These are phyloP conservation scores for Acanthamoeba royreba DNA, from an alignment of 208 protist genomes.

Conservation along the genomic window DNA sequence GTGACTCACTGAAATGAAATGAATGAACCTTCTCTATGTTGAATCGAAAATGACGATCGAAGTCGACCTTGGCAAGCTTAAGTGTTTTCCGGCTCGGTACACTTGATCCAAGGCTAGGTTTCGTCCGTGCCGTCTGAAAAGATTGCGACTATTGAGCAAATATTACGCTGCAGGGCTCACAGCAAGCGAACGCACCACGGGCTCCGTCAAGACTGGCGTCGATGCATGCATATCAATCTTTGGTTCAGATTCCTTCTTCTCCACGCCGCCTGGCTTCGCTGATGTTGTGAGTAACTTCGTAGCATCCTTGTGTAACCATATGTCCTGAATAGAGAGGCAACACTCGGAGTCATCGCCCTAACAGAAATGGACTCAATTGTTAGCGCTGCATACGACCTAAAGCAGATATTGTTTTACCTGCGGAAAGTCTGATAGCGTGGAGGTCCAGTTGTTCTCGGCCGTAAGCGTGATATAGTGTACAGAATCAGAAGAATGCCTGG, in stretches of 20 bases:
- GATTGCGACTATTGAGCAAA: too few relatives aligned
- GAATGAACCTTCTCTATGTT: background rate
- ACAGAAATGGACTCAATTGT: background rate
- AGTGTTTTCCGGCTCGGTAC: background rate
- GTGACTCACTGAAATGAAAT: background rate
- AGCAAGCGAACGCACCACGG: too few relatives aligned
- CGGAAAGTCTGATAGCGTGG: background rate
- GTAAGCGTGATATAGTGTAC: background rate
- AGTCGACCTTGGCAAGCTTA: slow-evolving; percentile 2
- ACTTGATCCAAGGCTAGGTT: background rate
- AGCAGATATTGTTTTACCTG: background rate
- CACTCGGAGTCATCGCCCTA: background rate
- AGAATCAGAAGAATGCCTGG: background rate
- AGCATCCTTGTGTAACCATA: background rate
- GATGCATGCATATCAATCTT: background rate
- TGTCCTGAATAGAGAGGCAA: background rate
- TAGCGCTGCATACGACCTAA: background rate
- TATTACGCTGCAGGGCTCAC: too few relatives aligned
- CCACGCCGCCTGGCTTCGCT: background rate
- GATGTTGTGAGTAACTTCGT: background rate
- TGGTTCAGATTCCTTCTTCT: background rate
- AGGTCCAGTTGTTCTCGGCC: slow-evolving; percentile 15
- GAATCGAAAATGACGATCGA: background rate
- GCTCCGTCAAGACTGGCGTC: background rate
- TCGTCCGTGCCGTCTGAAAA: background rate